A percentile compares a stretch with the other conserved stretches of the same genome.
Conservation (phyloP, 495 filamentous ascomycete species). For the Aspergillus panamensis region DNA sequence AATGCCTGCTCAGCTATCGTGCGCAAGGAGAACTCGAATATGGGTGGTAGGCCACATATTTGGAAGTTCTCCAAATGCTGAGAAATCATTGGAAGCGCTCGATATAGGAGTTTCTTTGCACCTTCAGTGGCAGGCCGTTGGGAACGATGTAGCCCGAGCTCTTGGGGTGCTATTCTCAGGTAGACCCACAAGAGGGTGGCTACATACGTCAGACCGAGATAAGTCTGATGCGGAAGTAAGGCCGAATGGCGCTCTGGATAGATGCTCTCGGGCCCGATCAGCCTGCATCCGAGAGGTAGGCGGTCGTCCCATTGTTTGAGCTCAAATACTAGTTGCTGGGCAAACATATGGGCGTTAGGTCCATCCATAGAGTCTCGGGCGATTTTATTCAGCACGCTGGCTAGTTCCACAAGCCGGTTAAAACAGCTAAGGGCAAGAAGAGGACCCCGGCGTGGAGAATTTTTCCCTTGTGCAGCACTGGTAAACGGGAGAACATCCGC, state of each 20-base stretch:
- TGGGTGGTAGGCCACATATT: conserved; percentile 45
- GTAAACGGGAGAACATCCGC: conserved; percentile 49
- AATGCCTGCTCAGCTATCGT: conserved; percentile 41
- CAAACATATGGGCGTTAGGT: conserved; percentile 32
- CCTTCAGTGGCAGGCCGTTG: conserved; percentile 42
- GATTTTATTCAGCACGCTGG: conserved; percentile 46
- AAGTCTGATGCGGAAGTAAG: conserved; percentile 49
- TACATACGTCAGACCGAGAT: conserved; percentile 45
- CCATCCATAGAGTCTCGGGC: conserved; percentile 33
- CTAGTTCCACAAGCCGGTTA: conserved; percentile 52
- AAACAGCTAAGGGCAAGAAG: conserved; percentile 60
- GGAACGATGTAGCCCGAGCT: conserved; percentile 33
- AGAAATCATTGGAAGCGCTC: conserved; percentile 41
- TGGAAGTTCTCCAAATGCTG: conserved; percentile 48
- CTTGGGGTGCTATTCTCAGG: conserved; percentile 34
- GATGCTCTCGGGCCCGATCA: conserved; percentile 42
- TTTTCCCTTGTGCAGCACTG: conserved; percentile 26
- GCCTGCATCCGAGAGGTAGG: conserved; percentile 40
- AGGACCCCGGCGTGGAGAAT: conserved; percentile 47
- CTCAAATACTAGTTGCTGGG: conserved; percentile 41
- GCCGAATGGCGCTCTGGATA: conserved; percentile 43
- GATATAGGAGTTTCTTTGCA: conserved; percentile 43
- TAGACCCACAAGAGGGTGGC: conserved; percentile 47
- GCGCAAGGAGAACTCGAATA: conserved; percentile 42
- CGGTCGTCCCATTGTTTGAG: conserved; percentile 41